Percentiles rank a stretch among this genome's conserved stretches.
Conservation (phyloP, 1,284 basidiomycete species). For the Lignosus rhinocerotis region DNA sequence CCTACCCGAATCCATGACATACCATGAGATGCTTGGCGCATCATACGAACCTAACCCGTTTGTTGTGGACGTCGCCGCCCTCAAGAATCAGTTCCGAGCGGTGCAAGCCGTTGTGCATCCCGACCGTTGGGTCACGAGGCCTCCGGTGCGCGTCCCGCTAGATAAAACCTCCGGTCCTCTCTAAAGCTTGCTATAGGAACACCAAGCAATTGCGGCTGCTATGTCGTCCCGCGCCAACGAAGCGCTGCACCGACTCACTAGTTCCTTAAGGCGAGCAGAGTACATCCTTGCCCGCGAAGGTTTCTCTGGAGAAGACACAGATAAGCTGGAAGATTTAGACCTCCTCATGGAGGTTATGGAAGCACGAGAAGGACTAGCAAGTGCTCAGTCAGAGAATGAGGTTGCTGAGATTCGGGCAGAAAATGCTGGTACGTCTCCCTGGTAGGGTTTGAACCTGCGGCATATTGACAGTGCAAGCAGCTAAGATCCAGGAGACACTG, state of each 20-base stretch:
- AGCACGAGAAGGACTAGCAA: slow-evolving; percentile 78
- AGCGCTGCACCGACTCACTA: slow-evolving; percentile 69
- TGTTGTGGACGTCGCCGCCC: slow-evolving; percentile 49
- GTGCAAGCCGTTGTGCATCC: slow-evolving; percentile 81
- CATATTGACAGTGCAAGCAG: slow-evolving; percentile 38
- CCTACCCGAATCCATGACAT: slow-evolving; percentile 51
- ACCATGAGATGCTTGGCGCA: slow-evolving; percentile 65
- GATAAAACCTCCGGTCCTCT: no score
- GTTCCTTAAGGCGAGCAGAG: slow-evolving; percentile 65
- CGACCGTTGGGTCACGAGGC: slow-evolving; percentile 70
- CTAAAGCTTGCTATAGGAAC: slow-evolving; percentile 41
- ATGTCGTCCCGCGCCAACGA: slow-evolving; percentile 76
- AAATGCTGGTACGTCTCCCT: slow-evolving; percentile 61
- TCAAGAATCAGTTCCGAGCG: slow-evolving; percentile 64
- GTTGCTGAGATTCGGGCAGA: slow-evolving; percentile 53
- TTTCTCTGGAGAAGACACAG: slow-evolving; percentile 65
- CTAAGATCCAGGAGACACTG: slow-evolving; percentile 51
- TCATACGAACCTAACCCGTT: slow-evolving; percentile 65
- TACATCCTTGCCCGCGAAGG: slow-evolving; percentile 73
- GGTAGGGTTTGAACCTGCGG: background rate
- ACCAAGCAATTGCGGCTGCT: slow-evolving; percentile 60
- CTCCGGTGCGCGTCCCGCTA: slow-evolving; percentile 1
- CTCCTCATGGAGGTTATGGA: slow-evolving; percentile 84
- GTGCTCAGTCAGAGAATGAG: slow-evolving; percentile 50
- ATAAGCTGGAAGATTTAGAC: slow-evolving; percentile 71